Evolutionary conservation across 2,329 filamentous ascomycete species (phyloP), one percentile per base, ranked within the genome.

Genomic region (Aspergillus novofumigatus): DNA sequence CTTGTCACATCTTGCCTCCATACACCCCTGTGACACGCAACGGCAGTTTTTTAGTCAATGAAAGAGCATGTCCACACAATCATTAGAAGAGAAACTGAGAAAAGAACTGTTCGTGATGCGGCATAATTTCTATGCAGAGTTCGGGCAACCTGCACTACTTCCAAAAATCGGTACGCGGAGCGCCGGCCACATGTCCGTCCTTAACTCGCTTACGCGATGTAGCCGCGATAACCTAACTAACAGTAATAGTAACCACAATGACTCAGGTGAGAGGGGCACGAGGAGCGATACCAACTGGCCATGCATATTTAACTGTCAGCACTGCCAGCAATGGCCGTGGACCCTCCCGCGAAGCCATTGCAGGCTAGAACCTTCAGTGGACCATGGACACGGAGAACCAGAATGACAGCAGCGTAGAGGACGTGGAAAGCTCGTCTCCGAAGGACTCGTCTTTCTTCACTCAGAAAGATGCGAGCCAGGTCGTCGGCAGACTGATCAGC

Each of bases 401-500:
- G 32, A 51, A 49, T 20, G 44, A 53, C n/a, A 38, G 23, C 14
- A 35, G 42, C 10, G n/a, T 51, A 25, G 23, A 47, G 14, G 47
- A 56, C 20, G 32, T 55, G 47, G 48, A 54, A 7, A 55, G 53
- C 6, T 23, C 26, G 41, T 14, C 52, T 7, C 14, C 52, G 3
- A 35, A 50, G 3, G 53, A 57, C 21, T 29, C 52, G 29, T 54
- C 57, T 9, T 59, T 58, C 28, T 58, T 61, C 20, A 52, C 55
- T 21, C 57, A 51, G 17, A 65, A 57, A 29, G 49, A 52, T 49
- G 65, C 63, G 25, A 54, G 52, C n/a, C 57, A 65, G 23, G 63
- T 63, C 3, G 53, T 63, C 20, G 58, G 58, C 26, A 65, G 50
- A 47, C 57, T 67, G 3, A 28, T 62, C 8, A 65, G 60, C 47